Evolutionary conservation across 169 alveolate genomes (phyloP), one percentile per base, ranked within the genome.

Genomic region (Plasmodium vivax): DNA sequence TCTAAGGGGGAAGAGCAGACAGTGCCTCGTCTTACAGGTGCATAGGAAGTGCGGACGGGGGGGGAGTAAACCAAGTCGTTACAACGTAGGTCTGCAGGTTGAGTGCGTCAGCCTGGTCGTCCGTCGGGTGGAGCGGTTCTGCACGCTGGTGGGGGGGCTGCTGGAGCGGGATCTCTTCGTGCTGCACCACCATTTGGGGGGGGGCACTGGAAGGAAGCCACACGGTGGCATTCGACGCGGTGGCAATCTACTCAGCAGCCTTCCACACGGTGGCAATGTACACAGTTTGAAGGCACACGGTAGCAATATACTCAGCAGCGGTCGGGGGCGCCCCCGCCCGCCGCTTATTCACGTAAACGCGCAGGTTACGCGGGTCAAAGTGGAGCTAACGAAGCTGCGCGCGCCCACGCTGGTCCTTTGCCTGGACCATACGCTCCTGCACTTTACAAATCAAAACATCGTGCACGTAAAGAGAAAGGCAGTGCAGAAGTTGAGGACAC

Each of bases 141-240:
- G 43, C 74, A 16, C 3, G 32, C n/a, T 83, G 27, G 32, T 58
- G n/a, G 34, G 73, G 5, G 30, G 34, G 2, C 16, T 83, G 34
- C 16, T 47, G n/a, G 92, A 83, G 73, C n/a, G 47, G 32, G 81
- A 83, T 8, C 27, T 83, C n/a, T 83, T 19, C 30, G 43, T 83
- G n/a, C n/a, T 83, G 72, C 62, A 83, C 5, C 43, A 83, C 47
- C 27, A 58, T 34, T 38, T 80, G 47, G 72, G 34, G 1, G n/a
- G 16, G 7, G 14, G 34, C 19, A 5, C 34, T 36, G 58, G 32
- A 1, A 30, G 16, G 32, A 23, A 80, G 27, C 6, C 75, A 41
- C 3, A n/a, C n/a, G n/a, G n/a, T n/a, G n/a, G n/a, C n/a, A n/a
- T n/a, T n/a, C n/a, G n/a, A n/a, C n/a, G n/a, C n/a, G n/a, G n/a